Base-by-base conservation (phyloP, 2,329 filamentous ascomycete genomes). In the Talaromyces islandicus region DNA sequence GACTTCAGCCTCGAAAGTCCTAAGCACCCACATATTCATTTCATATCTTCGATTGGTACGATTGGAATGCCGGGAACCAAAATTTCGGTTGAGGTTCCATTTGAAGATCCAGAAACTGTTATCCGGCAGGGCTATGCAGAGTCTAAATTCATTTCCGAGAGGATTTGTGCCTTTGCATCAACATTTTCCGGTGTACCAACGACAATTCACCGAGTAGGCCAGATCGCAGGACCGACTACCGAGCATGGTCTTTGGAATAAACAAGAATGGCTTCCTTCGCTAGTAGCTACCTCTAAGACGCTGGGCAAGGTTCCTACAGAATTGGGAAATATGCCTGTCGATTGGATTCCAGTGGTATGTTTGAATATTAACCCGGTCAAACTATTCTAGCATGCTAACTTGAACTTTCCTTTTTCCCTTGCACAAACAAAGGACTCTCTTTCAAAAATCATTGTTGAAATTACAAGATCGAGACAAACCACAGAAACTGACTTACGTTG, bases 211-310 rank as follows among this genome's bases (percentile, higher is more conserved):
- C 71, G 74, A 0, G 67, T 75, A 2, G 74, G 74, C 5, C 74
- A 76, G 53, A 67, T 76, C 30, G 69, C 65, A 11, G 73, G 73
- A 0, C 63, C 67, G 46, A 67, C 58, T 12, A 70, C 55, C 54
- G 68, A 70, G n/a, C 66, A 67, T 6, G 83, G 83, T 0, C 65
- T 68, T 21, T 87, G 85, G 85, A 85, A 83, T 63, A 52, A 52
- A 52, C 48, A 52, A 29, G 48, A 52, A 29, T 52, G 48, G 48
- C 48, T 52, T 29, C 48, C 48, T 29, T 52, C 48, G 7, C 48
- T 52, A 27, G 25, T 29, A 27, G 48, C 48, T 17, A 52, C 48
- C 4, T 52, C 48, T 25, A 52, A 52, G 19, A 52, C 48, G 2
- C 25, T 52, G 7, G 24, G 27, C 17, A 52, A 29, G 24, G 48